phyloP scores from a whole-genome alignment of 2,329 filamentous ascomycete genomes.

The Aspergillus pseudonomiae region DNA sequence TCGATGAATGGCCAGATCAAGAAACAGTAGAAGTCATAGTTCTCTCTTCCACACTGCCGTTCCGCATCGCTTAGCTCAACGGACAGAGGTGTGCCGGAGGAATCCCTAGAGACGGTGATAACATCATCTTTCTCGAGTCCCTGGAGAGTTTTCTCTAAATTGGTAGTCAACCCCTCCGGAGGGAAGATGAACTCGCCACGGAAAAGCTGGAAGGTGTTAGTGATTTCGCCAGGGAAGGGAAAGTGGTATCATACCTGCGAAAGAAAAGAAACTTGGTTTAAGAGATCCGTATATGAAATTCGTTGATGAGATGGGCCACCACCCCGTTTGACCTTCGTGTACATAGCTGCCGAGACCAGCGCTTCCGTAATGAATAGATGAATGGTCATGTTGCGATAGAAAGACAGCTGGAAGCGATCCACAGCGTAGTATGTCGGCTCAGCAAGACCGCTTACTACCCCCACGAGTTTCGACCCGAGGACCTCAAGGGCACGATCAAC shows the following conservation, averaged over 20 bases:
- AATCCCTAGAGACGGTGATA: slow-evolving; percentile 65
- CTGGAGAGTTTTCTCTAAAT: slow-evolving; percentile 76
- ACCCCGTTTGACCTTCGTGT: slow-evolving; percentile 85
- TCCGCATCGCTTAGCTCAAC: slow-evolving; percentile 78
- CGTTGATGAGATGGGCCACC: slow-evolving; percentile 81
- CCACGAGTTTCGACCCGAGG: slow-evolving; percentile 84
- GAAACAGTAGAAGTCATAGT: slow-evolving; percentile 99
- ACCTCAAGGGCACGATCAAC: slow-evolving; percentile 90
- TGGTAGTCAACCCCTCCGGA: slow-evolving; percentile 76
- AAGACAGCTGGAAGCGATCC: slow-evolving; percentile 94
- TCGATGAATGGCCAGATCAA: slow-evolving; percentile 98
- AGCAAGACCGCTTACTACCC: slow-evolving; percentile 73
- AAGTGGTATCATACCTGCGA: slow-evolving; percentile 58
- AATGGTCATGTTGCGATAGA: slow-evolving; percentile 99
- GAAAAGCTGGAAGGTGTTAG: slow-evolving; percentile 65
- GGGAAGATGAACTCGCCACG: slow-evolving; percentile 97
- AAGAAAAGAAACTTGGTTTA: slow-evolving; percentile 81
- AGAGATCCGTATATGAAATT: slow-evolving; percentile 73
- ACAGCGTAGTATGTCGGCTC: slow-evolving; percentile 95
- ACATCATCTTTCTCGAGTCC: slow-evolving; percentile 79
- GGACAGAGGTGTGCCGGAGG: slow-evolving; percentile 59
- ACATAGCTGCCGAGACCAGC: slow-evolving; percentile 86
- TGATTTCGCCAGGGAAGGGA: neutral
- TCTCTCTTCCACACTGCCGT: slow-evolving; percentile 78
- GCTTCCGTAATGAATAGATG: slow-evolving; percentile 95